Percentiles rank a stretch among this genome's conserved stretches.
Conservation (phyloP, 2,329 filamentous ascomycete species). For the Colletotrichum tanaceti region DNA sequence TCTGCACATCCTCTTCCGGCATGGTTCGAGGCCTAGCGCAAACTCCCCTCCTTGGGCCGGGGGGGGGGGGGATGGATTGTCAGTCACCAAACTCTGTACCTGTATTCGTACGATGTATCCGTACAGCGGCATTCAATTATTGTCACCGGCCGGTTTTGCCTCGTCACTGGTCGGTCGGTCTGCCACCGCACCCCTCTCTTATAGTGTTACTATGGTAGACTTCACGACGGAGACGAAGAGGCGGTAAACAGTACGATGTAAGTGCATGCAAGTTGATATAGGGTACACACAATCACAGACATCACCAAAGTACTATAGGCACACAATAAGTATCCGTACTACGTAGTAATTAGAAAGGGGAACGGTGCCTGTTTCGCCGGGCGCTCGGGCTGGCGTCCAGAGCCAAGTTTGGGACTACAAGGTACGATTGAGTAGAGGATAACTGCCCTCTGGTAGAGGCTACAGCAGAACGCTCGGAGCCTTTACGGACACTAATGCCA, state of each 20-base stretch:
- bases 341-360: too few relatives aligned
- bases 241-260: not conserved
- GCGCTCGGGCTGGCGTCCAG: slow-evolving; percentile 22
- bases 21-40: slow-evolving; percentile 9
- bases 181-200: slow-evolving; percentile 2
- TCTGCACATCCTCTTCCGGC: slow-evolving; percentile 16
- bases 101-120: too few relatives aligned
- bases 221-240: slow-evolving; percentile 4
- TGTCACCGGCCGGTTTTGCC: slow-evolving; percentile 1
- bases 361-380: slow-evolving; percentile 29
- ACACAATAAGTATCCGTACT: too few relatives aligned
- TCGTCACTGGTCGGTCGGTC: too few relatives aligned
- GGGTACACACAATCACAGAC: too few relatives aligned
- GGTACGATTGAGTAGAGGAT: too few relatives aligned
- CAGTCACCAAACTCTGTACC: too few relatives aligned
- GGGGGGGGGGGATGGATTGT: too few relatives aligned
- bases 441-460: too few relatives aligned
- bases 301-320: too few relatives aligned
- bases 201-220: slow-evolving; percentile 6
- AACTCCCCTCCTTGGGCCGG: not conserved
- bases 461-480: not conserved
- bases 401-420: slow-evolving; percentile 11
- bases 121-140: slow-evolving; percentile 8
- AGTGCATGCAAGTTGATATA: too few relatives aligned
- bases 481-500: too few relatives aligned